Percentiles rank a stretch among this genome's conserved stretches.
phyloP scores from a whole-genome alignment of 2,329 filamentous ascomycete genomes.

The Coccinonectria pachysandricola region DNA sequence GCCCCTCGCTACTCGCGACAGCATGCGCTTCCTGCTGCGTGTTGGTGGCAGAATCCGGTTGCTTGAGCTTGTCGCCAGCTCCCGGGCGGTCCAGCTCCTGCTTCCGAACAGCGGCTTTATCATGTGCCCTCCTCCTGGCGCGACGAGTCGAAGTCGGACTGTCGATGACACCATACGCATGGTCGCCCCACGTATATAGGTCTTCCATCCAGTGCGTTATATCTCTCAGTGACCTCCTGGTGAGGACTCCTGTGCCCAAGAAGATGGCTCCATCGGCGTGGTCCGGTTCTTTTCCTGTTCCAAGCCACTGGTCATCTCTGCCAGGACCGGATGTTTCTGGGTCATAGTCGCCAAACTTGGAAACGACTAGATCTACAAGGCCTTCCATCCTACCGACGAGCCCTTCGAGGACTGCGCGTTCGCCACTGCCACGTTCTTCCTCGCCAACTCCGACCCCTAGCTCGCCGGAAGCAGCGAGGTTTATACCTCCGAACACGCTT shows the following conservation, averaged over 20 bases:
- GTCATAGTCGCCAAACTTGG: conserved; percentile 59
- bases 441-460: conserved; percentile 91
- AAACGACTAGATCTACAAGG: conserved; percentile 78
- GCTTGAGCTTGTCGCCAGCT: background rate
- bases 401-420: conserved; percentile 88
- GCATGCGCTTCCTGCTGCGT: conserved; percentile 1
- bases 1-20: conserved; percentile 7
- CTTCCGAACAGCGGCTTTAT: conserved; percentile 7
- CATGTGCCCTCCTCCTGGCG: conserved; percentile 28
- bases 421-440: conserved; percentile 87
- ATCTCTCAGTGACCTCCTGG: conserved; percentile 58
- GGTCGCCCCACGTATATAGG: conserved; percentile 72
- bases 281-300: conserved; percentile 54
- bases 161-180: conserved; percentile 75
- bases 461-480: conserved; percentile 81
- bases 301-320: conserved; percentile 52
- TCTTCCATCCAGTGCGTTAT: conserved; percentile 82
- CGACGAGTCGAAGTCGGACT: conserved; percentile 60
- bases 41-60: conserved; percentile 1
- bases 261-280: conserved; percentile 80
- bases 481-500: conserved; percentile 71
- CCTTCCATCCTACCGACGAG: conserved; percentile 71
- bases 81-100: conserved; percentile 1
- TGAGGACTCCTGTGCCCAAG: conserved; percentile 65
- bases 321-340: conserved; percentile 16